phyloP scores from a whole-genome alignment of 768 basidiomycete species.

The Pholiota molesta region DNA sequence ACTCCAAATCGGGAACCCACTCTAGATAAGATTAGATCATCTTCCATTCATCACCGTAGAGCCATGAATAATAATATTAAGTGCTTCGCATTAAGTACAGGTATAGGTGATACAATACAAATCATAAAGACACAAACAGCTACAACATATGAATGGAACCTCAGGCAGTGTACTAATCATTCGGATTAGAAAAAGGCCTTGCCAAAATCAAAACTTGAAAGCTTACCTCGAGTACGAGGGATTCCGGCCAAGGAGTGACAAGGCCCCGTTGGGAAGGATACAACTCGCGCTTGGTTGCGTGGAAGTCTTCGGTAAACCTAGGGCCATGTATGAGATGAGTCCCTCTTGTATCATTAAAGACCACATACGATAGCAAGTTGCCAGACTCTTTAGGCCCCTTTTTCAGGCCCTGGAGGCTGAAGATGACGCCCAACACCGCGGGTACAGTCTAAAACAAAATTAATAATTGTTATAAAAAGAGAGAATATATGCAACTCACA shows the following conservation, averaged over 20 bases:
- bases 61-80: too few species aligned
- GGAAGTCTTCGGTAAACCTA: constrained; percentile 39
- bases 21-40: constrained; percentile 24
- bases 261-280: constrained; percentile 40
- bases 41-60: too few species aligned
- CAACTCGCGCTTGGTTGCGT: constrained; percentile 31
- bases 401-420: constrained; percentile 43
- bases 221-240: constrained; percentile 39
- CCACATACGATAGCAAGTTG: constrained; percentile 37
- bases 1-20: constrained; percentile 27
- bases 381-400: constrained; percentile 42
- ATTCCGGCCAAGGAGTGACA: constrained; percentile 46
- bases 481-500: constrained; percentile 23
- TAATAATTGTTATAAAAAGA: not conserved
- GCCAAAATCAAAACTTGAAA: not conserved
- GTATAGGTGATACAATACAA: too few species aligned
- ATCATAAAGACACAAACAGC: too few species aligned
- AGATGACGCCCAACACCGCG: constrained; percentile 45
- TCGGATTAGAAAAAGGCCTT: too few species aligned
- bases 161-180: too few species aligned
- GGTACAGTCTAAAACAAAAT: constrained; percentile 41
- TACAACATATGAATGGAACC: too few species aligned
- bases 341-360: not conserved
- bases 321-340: not conserved
- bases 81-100: too few species aligned